Base-by-base conservation (phyloP, 805 yeast genomes). In the Scheffersomyces amazonensis region DNA sequence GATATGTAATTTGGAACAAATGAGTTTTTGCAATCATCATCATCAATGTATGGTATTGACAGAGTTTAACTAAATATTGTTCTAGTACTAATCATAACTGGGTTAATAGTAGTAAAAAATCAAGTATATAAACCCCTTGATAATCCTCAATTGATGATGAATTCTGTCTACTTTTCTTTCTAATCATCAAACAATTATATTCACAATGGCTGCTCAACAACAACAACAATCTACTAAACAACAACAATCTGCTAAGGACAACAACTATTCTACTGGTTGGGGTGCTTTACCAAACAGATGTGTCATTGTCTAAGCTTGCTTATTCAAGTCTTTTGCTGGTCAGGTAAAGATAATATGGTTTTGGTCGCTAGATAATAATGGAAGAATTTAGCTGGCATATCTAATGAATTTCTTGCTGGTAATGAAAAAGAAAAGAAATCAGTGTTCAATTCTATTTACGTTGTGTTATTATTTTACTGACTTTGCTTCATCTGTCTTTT, bases 181-280 rank as follows among this genome's bases (percentile, higher is more conserved):
- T 24, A 10, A 24, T 13, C 30, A 27, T 13, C 16, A n/a, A 27
- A 27, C 12, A 27, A n/a, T 5, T 27, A 13, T 27, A 13, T 27
- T 15, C 17, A 27, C 30, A 27, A 27, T 27, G 30, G 30, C 30
- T 27, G 30, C 30, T 27, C 28, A 24, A 24, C 28, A 24, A 24
- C 27, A 24, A 24, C 17, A 37, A 24, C 36, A 36, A 23, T 32
- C 43, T 15, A 28, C 41, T 31, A 41, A 43, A 24, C 34, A 39
- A 31, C 46, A 41, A 32, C 5, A 16, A 5, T 16, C 16, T 13
- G 15, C 5, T 17, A 27, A 27, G 15, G 30, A 27, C 17, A 27
- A 27, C 30, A 27, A 27, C 30, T 27, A 27, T 11, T 13, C 6
- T 12, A 5, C 12, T 5, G 30, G 30, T 13, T 27, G 30, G 30